These are phyloP conservation scores for Diaporthe aspalathi DNA, from an alignment of 2,329 filamentous ascomycete species.

Conservation along the genomic window DNA sequence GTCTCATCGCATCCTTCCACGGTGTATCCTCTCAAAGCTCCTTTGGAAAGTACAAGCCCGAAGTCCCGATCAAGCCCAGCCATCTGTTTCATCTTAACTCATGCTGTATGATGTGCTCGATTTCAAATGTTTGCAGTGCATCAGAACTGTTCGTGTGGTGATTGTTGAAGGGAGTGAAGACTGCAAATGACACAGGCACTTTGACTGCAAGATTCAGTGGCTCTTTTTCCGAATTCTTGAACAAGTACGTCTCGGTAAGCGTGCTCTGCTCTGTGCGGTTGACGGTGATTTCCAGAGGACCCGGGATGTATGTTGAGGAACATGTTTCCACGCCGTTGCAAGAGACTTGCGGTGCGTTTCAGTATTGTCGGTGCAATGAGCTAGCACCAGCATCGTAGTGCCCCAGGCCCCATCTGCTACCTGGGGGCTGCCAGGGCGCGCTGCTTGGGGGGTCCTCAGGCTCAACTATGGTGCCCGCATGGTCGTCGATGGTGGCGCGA, in stretches of 20 bases:
- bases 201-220: neutral
- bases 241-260: neutral
- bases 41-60: neutral
- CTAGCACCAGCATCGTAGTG: neutral
- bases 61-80: neutral
- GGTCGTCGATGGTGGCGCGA: neutral
- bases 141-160: neutral
- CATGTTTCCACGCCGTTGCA: neutral
- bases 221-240: neutral
- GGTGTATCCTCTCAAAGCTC: neutral
- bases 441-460: neutral
- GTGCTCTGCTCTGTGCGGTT: neutral
- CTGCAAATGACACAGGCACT: neutral
- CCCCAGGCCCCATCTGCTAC: neutral
- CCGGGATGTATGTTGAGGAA: neutral
- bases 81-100: neutral
- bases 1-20: neutral
- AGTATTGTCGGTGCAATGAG: neutral
- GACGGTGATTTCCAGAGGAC: neutral
- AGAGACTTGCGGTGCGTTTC: neutral
- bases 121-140: slow-evolving; percentile 3
- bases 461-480: neutral
- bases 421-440: neutral
- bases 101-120: neutral
- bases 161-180: neutral